Evolutionary conservation across 2,329 filamentous ascomycete species (phyloP), one percentile per base, ranked within the genome.

Genomic region (Hypoxylon sp.): DNA sequence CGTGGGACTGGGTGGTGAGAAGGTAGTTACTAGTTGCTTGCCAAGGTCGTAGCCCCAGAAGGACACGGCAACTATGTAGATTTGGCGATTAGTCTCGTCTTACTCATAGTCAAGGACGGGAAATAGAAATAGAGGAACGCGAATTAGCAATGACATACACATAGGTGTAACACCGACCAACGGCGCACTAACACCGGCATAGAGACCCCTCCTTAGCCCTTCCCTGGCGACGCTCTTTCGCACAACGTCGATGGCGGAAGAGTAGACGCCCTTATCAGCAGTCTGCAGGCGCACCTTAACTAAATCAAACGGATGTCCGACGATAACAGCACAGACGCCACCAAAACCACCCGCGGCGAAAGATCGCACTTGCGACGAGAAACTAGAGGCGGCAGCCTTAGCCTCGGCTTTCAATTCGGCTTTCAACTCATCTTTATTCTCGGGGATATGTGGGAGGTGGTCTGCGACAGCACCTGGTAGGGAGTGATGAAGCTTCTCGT

Each of bases 221-320:
- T 98, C 95, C 69, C 92, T 88, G 29, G 94, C 94, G 67, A 99
- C 83, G 37, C 93, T 95, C 85, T 92, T 97, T 80, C 88, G 86
- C 71, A 98, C 94, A 1, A 98, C 95, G 82, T 99, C 96, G 76
- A 98, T 86, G 13, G 96, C 96, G 50, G 92, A 91, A 37, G 86
- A 91, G 83, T 99, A 99, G 37, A 97, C 92, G 53, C 96, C 96
- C 81, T 90, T 91, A 82, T 98, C 94, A 37, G 96, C 94, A 1
- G 96, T 99, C 85, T 99, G 96, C 80, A 99, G 85, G 66, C 96
- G 92, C 73, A 99, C 96, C 84, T 99, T 99, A 80, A 98, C 95
- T 75, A 99, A 86, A 80, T 99, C 96, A 79, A 99, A 99, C 9
- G 96, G 96, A 81, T 99, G 96, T 63, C 96, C 92, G 66, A 98